phyloP scores from a whole-genome alignment of 129 eudicot genomes.

The Chrysanthemum lavandulifolium region DNA sequence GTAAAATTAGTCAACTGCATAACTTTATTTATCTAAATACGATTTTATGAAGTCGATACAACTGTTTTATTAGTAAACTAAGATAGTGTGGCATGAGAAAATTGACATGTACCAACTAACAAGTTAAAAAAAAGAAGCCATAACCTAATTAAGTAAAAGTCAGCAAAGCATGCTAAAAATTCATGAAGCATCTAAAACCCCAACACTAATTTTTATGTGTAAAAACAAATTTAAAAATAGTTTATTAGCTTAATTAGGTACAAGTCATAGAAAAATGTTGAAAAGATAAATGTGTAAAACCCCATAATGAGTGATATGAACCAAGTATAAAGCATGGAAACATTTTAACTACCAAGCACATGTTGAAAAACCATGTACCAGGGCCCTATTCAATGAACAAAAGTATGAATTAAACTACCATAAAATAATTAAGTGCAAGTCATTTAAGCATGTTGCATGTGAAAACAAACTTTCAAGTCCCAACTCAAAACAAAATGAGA shows the following conservation, averaged over 20 bases:
- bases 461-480: conserved; percentile 9
- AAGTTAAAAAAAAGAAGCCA: background rate
- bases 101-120: too few relatives aligned
- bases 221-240: background rate
- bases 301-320: background rate
- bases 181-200: background rate
- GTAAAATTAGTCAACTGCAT: too few relatives aligned
- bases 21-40: too few relatives aligned
- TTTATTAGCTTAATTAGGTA: background rate
- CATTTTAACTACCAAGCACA: background rate
- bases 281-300: background rate
- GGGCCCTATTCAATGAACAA: background rate
- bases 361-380: conserved; percentile 6
- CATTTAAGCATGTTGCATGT: background rate
- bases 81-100: too few relatives aligned
- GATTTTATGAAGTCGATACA: too few relatives aligned
- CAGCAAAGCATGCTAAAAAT: background rate
- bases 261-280: background rate
- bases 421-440: background rate
- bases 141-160: background rate
- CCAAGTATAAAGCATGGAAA: conserved; percentile 1
- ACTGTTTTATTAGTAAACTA: too few relatives aligned
- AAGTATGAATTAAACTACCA: background rate
- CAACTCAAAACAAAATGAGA: background rate
- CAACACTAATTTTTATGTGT: background rate